These are phyloP conservation scores for Chaetomiaceae sp. DNA, from an alignment of 2,329 filamentous ascomycete genomes.

Conservation along the genomic window DNA sequence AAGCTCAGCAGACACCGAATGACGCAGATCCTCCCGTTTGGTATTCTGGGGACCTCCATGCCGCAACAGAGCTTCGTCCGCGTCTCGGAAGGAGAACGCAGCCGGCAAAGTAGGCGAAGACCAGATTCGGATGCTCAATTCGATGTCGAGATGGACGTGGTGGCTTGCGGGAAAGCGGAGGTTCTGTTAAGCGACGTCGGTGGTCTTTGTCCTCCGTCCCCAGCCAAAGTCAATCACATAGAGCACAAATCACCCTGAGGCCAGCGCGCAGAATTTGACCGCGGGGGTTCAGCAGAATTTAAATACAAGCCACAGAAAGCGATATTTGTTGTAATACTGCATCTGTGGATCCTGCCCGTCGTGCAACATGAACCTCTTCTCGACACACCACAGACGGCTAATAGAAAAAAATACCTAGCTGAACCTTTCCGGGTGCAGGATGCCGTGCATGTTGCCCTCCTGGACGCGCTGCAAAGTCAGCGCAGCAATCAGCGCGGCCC, in stretches of 20 bases:
- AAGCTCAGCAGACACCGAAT: constrained; percentile 17
- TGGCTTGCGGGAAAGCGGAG: neutral
- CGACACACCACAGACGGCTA: neutral
- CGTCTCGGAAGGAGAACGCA: neutral
- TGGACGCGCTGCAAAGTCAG: constrained; percentile 61
- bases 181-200: constrained; percentile 1
- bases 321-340: too few species aligned
- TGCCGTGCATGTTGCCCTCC: constrained; percentile 58
- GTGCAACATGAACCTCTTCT: too few species aligned
- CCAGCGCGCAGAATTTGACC: neutral
- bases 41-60: neutral
- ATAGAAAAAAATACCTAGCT: constrained; percentile 13
- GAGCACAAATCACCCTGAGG: neutral
- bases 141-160: neutral
- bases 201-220: constrained; percentile 8
- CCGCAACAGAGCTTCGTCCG: neutral
- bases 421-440: constrained; percentile 62
- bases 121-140: neutral
- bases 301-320: too few species aligned
- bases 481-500: constrained; percentile 86
- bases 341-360: too few species aligned
- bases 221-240: neutral
- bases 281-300: too few species aligned
- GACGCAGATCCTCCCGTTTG: constrained; percentile 13
- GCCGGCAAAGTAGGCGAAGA: neutral